These are phyloP conservation scores for Chrysochromulina tobinii DNA, from an alignment of 78 protist genomes.

Conservation along the genomic window DNA sequence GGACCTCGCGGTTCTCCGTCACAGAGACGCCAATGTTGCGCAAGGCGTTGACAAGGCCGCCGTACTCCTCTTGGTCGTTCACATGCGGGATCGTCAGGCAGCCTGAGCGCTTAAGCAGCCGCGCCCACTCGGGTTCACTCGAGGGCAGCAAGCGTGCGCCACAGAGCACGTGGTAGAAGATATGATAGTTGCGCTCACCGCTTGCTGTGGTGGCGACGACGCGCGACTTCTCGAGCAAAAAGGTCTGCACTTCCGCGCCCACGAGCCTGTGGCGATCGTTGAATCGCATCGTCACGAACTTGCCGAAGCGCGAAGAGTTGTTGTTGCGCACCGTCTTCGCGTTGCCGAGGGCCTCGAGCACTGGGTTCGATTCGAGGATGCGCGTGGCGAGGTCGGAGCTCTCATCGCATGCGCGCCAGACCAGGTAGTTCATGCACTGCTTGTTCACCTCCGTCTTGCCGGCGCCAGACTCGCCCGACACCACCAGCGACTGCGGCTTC, in stretches of 20 bases:
- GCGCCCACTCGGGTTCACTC: too few species aligned
- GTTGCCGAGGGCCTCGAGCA: constrained; percentile 92
- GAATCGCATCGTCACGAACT: background rate
- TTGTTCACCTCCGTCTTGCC: constrained; percentile 81
- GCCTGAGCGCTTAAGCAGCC: too few species aligned
- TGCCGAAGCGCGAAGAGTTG: constrained; percentile 83
- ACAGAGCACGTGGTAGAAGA: constrained; percentile 53
- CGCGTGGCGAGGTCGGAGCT: background rate
- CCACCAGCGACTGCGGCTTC: constrained; percentile 56
- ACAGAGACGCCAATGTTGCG: too few species aligned
- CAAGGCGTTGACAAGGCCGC: too few species aligned
- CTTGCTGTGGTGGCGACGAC: constrained; percentile 7
- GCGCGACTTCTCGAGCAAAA: constrained; percentile 38
- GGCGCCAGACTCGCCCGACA: constrained; percentile 89
- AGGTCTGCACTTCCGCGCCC: background rate
- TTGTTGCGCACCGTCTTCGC: constrained; percentile 87
- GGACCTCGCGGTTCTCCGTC: too few species aligned
- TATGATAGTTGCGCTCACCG: constrained; percentile 74
- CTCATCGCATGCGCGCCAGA: background rate
- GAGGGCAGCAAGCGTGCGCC: background rate
- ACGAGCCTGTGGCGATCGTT: background rate
- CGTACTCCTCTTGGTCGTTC: too few species aligned
- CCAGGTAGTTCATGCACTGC: background rate
- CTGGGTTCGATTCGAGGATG: constrained; percentile 78
- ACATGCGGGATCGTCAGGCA: too few species aligned